Evolutionary conservation across 1,284 basidiomycete genomes (phyloP).

Genomic region (Ustilago loliicola): DNA sequence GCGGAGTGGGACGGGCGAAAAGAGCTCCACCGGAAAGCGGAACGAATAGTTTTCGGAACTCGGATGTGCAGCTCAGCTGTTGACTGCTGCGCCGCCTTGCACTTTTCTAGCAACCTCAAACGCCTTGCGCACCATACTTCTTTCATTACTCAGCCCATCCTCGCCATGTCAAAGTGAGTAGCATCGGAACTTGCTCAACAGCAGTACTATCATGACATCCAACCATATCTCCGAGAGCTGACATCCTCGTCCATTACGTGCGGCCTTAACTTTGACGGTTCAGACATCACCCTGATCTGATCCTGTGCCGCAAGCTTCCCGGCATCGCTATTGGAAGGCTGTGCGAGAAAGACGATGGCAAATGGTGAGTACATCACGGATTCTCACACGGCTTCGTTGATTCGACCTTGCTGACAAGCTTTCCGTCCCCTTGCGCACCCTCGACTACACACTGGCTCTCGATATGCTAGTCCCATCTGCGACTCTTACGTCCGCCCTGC

Average conservation of each 20-base stretch:
- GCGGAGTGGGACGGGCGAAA: background rate
- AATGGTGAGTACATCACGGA: constrained; percentile 81
- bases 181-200: background rate
- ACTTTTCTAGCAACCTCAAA: background rate
- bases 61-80: constrained; percentile 20
- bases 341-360: constrained; percentile 99
- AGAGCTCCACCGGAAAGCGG: constrained; percentile 1
- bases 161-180: constrained; percentile 13
- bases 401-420: constrained; percentile 12
- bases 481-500: constrained; percentile 99
- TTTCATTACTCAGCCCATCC: background rate
- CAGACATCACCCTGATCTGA: constrained; percentile 78
- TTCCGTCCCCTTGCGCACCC: background rate
- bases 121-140: background rate
- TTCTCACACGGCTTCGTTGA: no score
- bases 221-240: background rate
- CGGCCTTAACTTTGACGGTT: background rate
- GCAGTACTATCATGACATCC: background rate
- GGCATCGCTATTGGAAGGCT: constrained; percentile 94
- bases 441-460: background rate
- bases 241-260: background rate
- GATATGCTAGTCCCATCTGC: constrained; percentile 84
- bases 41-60: constrained; percentile 8
- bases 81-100: constrained; percentile 9
- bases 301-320: constrained; percentile 96